phyloP scores from a whole-genome alignment of 306 rosid genomes.

The Prunus fruticosa region DNA sequence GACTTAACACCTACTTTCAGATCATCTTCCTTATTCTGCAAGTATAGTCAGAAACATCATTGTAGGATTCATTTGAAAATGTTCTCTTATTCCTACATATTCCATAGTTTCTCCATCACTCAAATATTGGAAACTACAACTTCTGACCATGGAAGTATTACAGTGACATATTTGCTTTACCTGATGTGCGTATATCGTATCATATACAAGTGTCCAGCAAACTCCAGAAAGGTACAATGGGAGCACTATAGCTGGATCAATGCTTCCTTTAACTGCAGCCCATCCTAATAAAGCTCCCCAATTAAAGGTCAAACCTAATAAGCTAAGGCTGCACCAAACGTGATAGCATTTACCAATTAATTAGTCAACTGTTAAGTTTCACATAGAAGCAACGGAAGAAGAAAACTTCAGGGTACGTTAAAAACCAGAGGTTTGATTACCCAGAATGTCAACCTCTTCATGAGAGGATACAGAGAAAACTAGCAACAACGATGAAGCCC shows the following conservation, averaged over 20 bases:
- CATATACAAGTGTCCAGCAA: no score
- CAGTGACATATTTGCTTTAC: no score
- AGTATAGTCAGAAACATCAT: slow-evolving; percentile 12
- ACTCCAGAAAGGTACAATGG: no score
- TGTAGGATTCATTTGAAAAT: neutral
- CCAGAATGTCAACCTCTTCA: no score
- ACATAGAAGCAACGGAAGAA: slow-evolving; percentile 11
- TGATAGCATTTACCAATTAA: slow-evolving; percentile 15
- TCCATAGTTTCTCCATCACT: neutral
- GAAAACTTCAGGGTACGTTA: neutral
- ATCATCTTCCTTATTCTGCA: slow-evolving; percentile 91
- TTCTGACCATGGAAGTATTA: neutral
- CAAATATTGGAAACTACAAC: neutral
- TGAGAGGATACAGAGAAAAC: slow-evolving; percentile 93
- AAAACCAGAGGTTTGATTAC: no score
- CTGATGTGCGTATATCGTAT: no score
- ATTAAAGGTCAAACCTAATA: no score
- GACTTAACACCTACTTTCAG: slow-evolving; percentile 89
- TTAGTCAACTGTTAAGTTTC: slow-evolving; percentile 18
- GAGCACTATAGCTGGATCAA: no score
- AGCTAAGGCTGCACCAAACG: slow-evolving; percentile 75
- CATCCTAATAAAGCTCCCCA: no score
- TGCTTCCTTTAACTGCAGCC: no score
- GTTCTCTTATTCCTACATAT: neutral
- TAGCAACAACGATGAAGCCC: slow-evolving; percentile 84